Conservation (phyloP, 208 protist species). For the Acanthamoeba healyi region DNA sequence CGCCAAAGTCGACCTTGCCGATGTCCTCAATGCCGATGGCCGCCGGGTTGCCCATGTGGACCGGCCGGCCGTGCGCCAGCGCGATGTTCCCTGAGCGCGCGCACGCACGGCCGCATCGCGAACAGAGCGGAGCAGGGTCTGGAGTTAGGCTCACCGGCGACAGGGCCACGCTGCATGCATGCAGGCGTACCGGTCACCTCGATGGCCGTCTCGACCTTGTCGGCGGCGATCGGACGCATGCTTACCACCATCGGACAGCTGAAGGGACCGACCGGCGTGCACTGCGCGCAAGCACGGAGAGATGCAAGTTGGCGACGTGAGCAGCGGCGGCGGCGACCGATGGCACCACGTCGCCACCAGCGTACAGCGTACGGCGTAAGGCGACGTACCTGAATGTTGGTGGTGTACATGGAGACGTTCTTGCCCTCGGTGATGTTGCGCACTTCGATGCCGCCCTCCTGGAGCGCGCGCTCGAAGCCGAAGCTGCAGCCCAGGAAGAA, state of each 20-base stretch:
- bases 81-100: not conserved
- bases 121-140: too few relatives aligned
- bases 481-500: constrained; percentile 80
- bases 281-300: not conserved
- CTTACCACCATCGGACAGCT: constrained; percentile 63
- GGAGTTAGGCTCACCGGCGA: not conserved
- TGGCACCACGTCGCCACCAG: not conserved
- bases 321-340: not conserved
- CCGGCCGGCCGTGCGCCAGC: constrained; percentile 54
- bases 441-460: constrained; percentile 69
- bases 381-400: constrained; percentile 68
- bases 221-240: constrained; percentile 59
- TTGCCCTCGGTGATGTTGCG: constrained; percentile 78
- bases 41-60: constrained; percentile 73
- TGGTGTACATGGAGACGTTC: constrained; percentile 81
- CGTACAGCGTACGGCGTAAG: not conserved
- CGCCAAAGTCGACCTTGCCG: constrained; percentile 75
- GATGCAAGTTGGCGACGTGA: not conserved
- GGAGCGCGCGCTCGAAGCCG: constrained; percentile 74
- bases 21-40: constrained; percentile 76
- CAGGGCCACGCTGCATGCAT: too few relatives aligned
- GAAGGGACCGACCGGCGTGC: constrained; percentile 62
- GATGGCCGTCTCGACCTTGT: constrained; percentile 51
- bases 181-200: constrained; percentile 29
- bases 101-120: not conserved